Evolutionary conservation across 148 eudicot genomes (phyloP), one percentile per base, ranked within the genome.

Genomic region (Fagopyrum esculentum): DNA sequence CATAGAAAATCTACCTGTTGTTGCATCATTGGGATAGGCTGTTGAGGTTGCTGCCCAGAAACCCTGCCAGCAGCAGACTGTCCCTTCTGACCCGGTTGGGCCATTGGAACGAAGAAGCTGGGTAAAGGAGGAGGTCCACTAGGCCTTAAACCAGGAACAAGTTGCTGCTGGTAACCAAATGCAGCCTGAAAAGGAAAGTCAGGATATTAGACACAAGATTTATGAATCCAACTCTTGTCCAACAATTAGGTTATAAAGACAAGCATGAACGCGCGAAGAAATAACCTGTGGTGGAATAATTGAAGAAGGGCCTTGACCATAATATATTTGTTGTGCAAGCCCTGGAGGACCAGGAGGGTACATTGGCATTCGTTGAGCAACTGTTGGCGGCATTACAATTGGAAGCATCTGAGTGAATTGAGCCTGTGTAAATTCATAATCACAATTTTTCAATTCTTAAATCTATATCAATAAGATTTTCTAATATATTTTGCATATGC

Each of bases 341-440:
- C 97, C 96, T 22, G 97, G 89, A 80, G 82, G 89, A 77, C 91
- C 29, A 59, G 64, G 93, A 54, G 92, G 84, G 69, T 86, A 92
- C 76, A 92, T 83, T 6, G 96, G 90, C 92, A 91, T 87, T 48
- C 93, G 90, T 75, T 93, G 96, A 85, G 83, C 86, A 75, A 85
- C 89, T 52, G 97, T 71, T 72, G 92, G 87, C 54, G 87, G 76
- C 80, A 89, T 86, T 45, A 87, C 81, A 71, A 88, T 75, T 40
- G 98, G 98, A 43, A 87, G 89, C 93, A 89, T 82, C 79, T 91
- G 97, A 59, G 93, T 85, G 81, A 92, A 89, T 57, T 91, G 96
- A 10, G 89, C 96, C 97, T 95, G 9, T 43, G 8, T 75, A 11
- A 15, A 43, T 49, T 12, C 22, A 10, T 17, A 22, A 74, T 52